Percentiles rank a stretch among this genome's conserved stretches.
Conservation (phyloP, 1,284 basidiomycete species). For the Moesziomyces sp. region DNA sequence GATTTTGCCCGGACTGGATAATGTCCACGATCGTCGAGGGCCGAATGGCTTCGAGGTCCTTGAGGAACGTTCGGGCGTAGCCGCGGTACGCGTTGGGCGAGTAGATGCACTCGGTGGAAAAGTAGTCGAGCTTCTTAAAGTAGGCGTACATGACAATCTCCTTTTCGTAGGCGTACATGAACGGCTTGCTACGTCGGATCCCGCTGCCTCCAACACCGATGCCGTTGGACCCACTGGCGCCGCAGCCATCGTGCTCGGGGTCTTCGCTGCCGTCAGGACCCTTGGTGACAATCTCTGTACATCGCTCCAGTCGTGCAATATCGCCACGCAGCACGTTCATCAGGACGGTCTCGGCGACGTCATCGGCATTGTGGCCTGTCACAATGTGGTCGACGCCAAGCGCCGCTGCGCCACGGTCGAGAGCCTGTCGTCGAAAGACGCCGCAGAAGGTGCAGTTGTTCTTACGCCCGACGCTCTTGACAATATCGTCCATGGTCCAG, state of each 20-base stretch:
- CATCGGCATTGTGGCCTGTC: constrained; percentile 98
- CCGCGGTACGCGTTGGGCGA: constrained; percentile 94
- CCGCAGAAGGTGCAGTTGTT: constrained; percentile 99
- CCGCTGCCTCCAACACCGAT: constrained; percentile 77
- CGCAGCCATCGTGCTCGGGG: constrained; percentile 67
- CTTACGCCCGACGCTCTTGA: constrained; percentile 91
- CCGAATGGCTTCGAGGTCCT: constrained; percentile 91
- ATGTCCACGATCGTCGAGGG: constrained; percentile 97
- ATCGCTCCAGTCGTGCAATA: constrained; percentile 90
- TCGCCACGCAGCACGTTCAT: constrained; percentile 99
- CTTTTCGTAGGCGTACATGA: constrained; percentile 98
- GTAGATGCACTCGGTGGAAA: constrained; percentile 99
- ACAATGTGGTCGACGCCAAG: constrained; percentile 96
- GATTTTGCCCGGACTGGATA: constrained; percentile 72
- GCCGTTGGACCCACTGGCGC: constrained; percentile 38
- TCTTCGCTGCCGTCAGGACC: constrained; percentile 50
- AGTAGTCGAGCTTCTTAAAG: constrained; percentile 94
- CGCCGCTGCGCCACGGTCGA: constrained; percentile 90
- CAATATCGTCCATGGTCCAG: constrained; percentile 99
- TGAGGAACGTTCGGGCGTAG: constrained; percentile 91
- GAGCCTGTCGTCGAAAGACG: constrained; percentile 93
- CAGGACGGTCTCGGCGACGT: constrained; percentile 96
- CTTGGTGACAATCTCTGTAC: constrained; percentile 82
- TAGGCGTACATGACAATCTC: constrained; percentile 99
- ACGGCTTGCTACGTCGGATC: constrained; percentile 95